Evolutionary conservation across 108 stramenopile genomes (phyloP).

Genomic region (Cyclotella kingstonii): DNA sequence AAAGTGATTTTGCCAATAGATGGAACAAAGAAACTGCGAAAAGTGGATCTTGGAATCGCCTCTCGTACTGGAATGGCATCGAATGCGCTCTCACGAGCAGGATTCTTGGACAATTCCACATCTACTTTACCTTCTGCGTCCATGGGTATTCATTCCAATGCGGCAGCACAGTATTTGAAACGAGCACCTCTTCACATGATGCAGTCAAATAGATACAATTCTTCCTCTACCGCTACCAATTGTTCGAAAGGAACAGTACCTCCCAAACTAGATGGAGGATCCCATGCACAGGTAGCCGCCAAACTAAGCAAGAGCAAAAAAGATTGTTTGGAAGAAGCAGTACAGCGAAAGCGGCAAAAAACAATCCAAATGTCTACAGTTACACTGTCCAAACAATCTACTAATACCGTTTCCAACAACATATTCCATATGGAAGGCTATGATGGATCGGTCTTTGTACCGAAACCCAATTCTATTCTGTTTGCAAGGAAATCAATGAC

Average conservation of each 20-base stretch:
- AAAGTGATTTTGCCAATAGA: background rate
- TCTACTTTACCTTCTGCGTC: background rate
- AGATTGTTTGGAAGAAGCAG: slow-evolving; percentile 30
- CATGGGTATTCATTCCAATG: background rate
- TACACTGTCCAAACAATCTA: slow-evolving; percentile 1
- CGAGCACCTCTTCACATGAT: slow-evolving; percentile 41
- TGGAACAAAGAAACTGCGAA: too few relatives aligned
- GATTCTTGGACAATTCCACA: slow-evolving; percentile 6
- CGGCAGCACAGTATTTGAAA: slow-evolving; percentile 3
- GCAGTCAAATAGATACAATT: slow-evolving; percentile 1
- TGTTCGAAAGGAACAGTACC: too few relatives aligned
- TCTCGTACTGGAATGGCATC: background rate
- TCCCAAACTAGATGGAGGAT: too few relatives aligned
- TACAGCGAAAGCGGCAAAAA: slow-evolving; percentile 15
- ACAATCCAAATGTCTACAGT: background rate
- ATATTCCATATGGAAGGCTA: slow-evolving; percentile 41
- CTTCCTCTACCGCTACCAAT: too few relatives aligned
- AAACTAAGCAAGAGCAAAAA: background rate
- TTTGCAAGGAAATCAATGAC: slow-evolving; percentile 13
- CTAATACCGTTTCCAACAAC: slow-evolving; percentile 18
- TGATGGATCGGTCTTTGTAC: slow-evolving; percentile 69
- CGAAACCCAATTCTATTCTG: slow-evolving; percentile 55
- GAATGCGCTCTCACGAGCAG: slow-evolving; percentile 27
- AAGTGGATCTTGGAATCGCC: background rate
- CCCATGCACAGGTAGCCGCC: slow-evolving; percentile 9